Evolutionary conservation across 1,284 basidiomycete species (phyloP).

Genomic region (Clitocybe nebularis): DNA sequence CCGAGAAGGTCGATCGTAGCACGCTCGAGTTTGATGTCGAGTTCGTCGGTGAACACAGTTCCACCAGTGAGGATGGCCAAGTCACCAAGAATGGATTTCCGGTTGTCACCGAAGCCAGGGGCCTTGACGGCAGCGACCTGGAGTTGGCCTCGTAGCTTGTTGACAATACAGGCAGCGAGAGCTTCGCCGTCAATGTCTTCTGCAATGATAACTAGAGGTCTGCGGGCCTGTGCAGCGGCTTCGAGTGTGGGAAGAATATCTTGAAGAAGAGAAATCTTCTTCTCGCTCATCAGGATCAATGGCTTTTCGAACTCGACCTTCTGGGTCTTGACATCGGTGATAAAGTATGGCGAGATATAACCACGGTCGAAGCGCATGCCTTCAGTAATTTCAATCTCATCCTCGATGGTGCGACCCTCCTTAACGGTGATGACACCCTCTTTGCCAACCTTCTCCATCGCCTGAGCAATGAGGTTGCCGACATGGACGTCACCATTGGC

Average conservation of each 20-base stretch:
- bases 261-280: slow-evolving; percentile 95
- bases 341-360: slow-evolving; percentile 98
- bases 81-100: slow-evolving; percentile 96
- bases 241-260: slow-evolving; percentile 96
- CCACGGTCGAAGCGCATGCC: slow-evolving; percentile 99
- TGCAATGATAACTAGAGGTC: slow-evolving; percentile 93
- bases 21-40: slow-evolving; percentile 96
- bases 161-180: slow-evolving; percentile 94
- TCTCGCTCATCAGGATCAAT: slow-evolving; percentile 89
- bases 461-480: slow-evolving; percentile 95
- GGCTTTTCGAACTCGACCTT: slow-evolving; percentile 98
- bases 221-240: slow-evolving; percentile 85
- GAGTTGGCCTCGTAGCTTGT: slow-evolving; percentile 97
- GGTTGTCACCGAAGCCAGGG: slow-evolving; percentile 98
- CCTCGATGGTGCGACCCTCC: slow-evolving; percentile 96
- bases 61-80: slow-evolving; percentile 96
- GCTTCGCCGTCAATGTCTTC: slow-evolving; percentile 98
- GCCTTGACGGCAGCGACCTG: slow-evolving; percentile 94
- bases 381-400: slow-evolving; percentile 99
- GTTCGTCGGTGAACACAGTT: slow-evolving; percentile 96
- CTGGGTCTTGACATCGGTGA: slow-evolving; percentile 97
- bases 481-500: slow-evolving; percentile 96
- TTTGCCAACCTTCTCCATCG: slow-evolving; percentile 99
- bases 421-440: slow-evolving; percentile 99
- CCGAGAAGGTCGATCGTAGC: slow-evolving; percentile 90